Evolutionary conservation across 139 green algal species (phyloP).

Genomic region (Asterochloris sp.): DNA sequence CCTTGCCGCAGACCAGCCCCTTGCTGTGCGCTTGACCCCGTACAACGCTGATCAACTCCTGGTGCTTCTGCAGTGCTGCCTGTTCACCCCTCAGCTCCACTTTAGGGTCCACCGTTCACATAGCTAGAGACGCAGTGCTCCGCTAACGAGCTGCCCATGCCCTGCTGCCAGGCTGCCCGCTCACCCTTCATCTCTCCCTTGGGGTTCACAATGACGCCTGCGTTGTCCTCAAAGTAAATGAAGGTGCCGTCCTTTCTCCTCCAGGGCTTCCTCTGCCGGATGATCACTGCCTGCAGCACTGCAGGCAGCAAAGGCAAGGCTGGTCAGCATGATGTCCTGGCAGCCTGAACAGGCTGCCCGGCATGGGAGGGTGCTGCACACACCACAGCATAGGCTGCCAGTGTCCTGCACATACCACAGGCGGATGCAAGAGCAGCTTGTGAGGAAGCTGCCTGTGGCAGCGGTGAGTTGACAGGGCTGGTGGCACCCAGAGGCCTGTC

Average conservation of each 20-base stretch:
- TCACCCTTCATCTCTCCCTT: slow-evolving; percentile 99
- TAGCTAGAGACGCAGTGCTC: background rate
- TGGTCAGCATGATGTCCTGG: background rate
- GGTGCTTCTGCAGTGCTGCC: too few species aligned
- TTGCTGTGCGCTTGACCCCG: too few species aligned
- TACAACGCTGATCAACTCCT: too few species aligned
- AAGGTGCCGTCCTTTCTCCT: slow-evolving; percentile 96
- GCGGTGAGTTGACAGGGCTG: background rate
- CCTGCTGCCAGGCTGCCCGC: background rate
- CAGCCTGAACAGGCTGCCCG: background rate
- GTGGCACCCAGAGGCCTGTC: too few species aligned
- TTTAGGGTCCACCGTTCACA: background rate
- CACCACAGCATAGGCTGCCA: background rate
- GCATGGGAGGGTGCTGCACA: background rate
- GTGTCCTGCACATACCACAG: background rate
- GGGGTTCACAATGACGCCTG: slow-evolving; percentile 98
- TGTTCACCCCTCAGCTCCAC: too few species aligned
- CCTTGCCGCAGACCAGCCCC: too few species aligned
- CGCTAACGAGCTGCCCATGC: background rate
- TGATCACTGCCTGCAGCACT: slow-evolving; percentile 91
- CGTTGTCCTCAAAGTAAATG: slow-evolving; percentile 99
- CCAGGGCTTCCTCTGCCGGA: slow-evolving; percentile 98
- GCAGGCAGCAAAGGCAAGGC: background rate
- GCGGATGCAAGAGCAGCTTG: background rate
- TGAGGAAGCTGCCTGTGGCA: background rate